These are phyloP conservation scores for Perkinsus olseni DNA, from an alignment of 169 alveolate species.

Conservation along the genomic window DNA sequence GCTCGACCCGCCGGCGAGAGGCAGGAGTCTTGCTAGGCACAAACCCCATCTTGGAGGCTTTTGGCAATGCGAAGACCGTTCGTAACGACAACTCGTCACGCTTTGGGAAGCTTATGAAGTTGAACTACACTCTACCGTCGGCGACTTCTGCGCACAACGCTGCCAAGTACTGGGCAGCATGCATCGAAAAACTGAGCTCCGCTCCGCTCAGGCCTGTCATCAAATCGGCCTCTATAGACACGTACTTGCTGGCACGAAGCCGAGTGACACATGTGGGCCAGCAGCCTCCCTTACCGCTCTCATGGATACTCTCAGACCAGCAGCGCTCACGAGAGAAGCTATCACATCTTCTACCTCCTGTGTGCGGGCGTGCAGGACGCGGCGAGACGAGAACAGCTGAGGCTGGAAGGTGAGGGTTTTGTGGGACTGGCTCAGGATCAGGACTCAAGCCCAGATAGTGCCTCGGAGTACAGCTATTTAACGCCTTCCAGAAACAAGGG, in stretches of 20 bases:
- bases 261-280: constrained; percentile 60
- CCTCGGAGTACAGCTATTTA: neutral
- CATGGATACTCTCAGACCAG: neutral
- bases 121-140: constrained; percentile 63
- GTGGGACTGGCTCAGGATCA: neutral
- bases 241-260: constrained; percentile 91
- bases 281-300: neutral
- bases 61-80: constrained; percentile 97
- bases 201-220: neutral
- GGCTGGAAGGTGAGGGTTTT: neutral
- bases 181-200: too few relatives aligned
- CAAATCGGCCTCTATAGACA: constrained; percentile 78
- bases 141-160: constrained; percentile 34
- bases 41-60: constrained; percentile 94
- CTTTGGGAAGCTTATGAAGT: constrained; percentile 92
- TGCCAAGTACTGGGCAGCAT: constrained; percentile 10
- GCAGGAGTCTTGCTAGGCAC: constrained; percentile 63
- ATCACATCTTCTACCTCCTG: constrained; percentile 88
- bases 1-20: neutral
- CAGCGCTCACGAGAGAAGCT: constrained; percentile 83
- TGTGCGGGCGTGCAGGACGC: constrained; percentile 32
- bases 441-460: neutral
- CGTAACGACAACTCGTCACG: constrained; percentile 94
- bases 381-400: neutral
- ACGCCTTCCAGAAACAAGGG: neutral